Evolutionary conservation across 1,139 yeast species (phyloP).

Genomic region (Yarrowia galli): DNA sequence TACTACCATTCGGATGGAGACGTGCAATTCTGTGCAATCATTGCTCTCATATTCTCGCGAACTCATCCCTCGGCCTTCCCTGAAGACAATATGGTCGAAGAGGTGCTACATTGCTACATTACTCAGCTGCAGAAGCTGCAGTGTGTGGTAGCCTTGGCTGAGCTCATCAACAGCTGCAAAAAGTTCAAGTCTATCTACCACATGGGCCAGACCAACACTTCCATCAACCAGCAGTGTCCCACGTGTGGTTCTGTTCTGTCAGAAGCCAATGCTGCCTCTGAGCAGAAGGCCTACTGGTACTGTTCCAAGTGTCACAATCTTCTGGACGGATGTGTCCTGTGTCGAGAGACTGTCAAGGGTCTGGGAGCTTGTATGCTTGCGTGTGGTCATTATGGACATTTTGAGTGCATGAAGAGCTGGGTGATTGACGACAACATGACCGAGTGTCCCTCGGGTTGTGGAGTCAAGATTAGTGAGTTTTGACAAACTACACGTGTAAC

Average conservation of each 20-base stretch:
- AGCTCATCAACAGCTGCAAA: slow-evolving; percentile 24
- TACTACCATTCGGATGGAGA: slow-evolving; percentile 72
- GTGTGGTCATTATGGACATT: slow-evolving; percentile 92
- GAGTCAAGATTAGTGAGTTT: slow-evolving; percentile 41
- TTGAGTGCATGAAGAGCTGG: slow-evolving; percentile 82
- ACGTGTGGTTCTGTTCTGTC: slow-evolving; percentile 2
- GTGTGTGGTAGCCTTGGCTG: slow-evolving; percentile 31
- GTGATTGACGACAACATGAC: slow-evolving; percentile 66
- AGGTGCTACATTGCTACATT: slow-evolving; percentile 37
- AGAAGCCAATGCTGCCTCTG: slow-evolving; percentile 20
- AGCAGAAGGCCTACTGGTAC: slow-evolving; percentile 76
- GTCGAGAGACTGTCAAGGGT: slow-evolving; percentile 80
- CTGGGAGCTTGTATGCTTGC: slow-evolving; percentile 68
- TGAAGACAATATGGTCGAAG: slow-evolving; percentile 42
- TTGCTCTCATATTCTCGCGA: slow-evolving; percentile 64
- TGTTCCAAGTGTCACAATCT: slow-evolving; percentile 72
- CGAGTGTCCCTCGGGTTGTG: slow-evolving; percentile 87
- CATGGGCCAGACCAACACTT: slow-evolving; percentile 37
- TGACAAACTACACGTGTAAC: background rate
- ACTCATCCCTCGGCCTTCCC: slow-evolving; percentile 50
- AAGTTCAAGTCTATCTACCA: slow-evolving; percentile 29
- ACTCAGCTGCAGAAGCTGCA: slow-evolving; percentile 30
- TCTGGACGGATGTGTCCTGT: slow-evolving; percentile 77
- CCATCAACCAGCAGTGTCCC: slow-evolving; percentile 17
- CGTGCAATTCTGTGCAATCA: slow-evolving; percentile 65